phyloP scores from a whole-genome alignment of 164 flowering plant species.

The Piper betle region DNA sequence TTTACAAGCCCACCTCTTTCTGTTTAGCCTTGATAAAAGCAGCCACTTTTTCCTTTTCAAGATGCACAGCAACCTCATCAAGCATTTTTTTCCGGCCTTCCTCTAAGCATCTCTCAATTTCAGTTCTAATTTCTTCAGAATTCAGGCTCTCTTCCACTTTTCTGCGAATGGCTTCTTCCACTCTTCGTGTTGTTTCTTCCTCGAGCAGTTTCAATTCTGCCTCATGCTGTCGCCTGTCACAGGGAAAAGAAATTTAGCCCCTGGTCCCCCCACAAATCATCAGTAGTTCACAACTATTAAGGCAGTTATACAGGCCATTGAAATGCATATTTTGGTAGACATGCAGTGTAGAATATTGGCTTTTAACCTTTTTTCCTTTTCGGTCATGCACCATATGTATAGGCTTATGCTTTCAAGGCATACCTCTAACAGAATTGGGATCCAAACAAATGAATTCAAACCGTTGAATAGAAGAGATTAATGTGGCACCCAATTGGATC shows the following conservation, averaged over 20 bases:
- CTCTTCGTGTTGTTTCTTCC: slow-evolving; percentile 90
- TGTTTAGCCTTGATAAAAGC: slow-evolving; percentile 54
- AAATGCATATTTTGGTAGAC: slow-evolving; percentile 9
- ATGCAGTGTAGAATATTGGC: slow-evolving; percentile 14
- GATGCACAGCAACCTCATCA: slow-evolving; percentile 69
- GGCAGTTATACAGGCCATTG: slow-evolving; percentile 11
- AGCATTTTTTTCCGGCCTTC: slow-evolving; percentile 72
- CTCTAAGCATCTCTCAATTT: slow-evolving; percentile 57
- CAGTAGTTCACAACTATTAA: neutral
- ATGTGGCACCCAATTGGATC: slow-evolving; percentile 73
- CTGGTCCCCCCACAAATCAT: slow-evolving; percentile 2
- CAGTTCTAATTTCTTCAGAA: slow-evolving; percentile 53
- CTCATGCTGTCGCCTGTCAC: slow-evolving; percentile 81
- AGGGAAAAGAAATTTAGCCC: slow-evolving; percentile 21
- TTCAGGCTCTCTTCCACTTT: slow-evolving; percentile 78
- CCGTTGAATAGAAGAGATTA: slow-evolving; percentile 88
- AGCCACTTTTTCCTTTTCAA: slow-evolving; percentile 81
- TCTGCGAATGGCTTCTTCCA: slow-evolving; percentile 72
- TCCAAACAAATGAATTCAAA: slow-evolving; percentile 91
- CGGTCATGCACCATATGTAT: slow-evolving; percentile 37
- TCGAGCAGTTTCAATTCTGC: slow-evolving; percentile 80
- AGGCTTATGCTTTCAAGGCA: slow-evolving; percentile 80
- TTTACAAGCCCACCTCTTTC: slow-evolving; percentile 48
- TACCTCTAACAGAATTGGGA: slow-evolving; percentile 95
- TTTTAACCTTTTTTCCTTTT: slow-evolving; percentile 11